Evolutionary conservation across 2,329 filamentous ascomycete species (phyloP).

Genomic region (Grosmannia huntii): DNA sequence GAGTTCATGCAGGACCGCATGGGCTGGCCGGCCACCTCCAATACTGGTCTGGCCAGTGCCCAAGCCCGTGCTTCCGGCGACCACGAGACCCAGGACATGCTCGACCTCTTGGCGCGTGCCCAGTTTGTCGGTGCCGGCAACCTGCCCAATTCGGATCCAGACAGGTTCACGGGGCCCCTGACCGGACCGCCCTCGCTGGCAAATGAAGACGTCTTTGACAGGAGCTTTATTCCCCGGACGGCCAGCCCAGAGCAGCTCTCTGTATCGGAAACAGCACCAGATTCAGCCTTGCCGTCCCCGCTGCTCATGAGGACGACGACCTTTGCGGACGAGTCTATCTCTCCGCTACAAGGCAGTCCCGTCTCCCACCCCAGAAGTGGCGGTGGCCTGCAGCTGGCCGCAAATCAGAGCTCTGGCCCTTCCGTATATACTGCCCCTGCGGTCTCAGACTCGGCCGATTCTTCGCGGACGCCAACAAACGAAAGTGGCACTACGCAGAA

Average conservation of each 20-base stretch:
- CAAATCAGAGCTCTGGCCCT: background rate
- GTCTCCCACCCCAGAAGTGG: background rate
- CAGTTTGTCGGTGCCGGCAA: conserved; percentile 63
- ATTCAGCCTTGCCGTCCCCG: conserved; percentile 12
- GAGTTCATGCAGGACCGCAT: conserved; percentile 94
- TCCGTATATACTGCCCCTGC: background rate
- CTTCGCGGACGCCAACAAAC: conserved; percentile 41
- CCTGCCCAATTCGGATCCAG: conserved; percentile 32
- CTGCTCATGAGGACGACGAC: background rate
- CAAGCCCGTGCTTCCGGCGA: conserved; percentile 76
- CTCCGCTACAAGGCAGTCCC: background rate
- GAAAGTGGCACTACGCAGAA: conserved; percentile 38
- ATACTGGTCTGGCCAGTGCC: conserved; percentile 65
- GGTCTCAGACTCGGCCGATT: conserved; percentile 29
- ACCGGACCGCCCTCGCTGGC: conserved; percentile 68
- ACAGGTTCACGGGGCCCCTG: conserved; percentile 44
- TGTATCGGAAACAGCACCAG: background rate
- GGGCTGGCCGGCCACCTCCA: conserved; percentile 58
- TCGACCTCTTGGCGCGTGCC: conserved; percentile 73
- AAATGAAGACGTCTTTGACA: conserved; percentile 73
- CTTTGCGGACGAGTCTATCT: background rate
- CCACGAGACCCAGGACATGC: conserved; percentile 76
- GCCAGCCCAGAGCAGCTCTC: conserved; percentile 34
- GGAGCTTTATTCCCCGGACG: conserved; percentile 52
- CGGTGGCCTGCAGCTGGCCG: background rate